phyloP scores from a whole-genome alignment of 345 rosid species.

The Fremontodendron californicum region DNA sequence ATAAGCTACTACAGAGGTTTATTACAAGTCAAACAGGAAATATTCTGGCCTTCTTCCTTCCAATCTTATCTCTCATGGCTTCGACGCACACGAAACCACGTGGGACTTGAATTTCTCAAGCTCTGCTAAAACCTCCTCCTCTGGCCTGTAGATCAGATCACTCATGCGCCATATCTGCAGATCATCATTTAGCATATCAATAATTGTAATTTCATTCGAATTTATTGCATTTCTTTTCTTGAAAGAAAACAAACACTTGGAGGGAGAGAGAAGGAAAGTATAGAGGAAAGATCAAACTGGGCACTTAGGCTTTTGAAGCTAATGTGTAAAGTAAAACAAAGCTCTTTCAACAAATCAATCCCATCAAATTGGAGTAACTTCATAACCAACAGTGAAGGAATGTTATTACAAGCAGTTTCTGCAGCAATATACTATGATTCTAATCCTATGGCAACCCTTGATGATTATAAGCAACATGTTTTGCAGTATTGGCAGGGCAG shows the following conservation, averaged over 20 bases:
- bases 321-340: neutral
- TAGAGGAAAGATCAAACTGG: neutral
- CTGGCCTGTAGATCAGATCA: slow-evolving; percentile 78
- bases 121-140: slow-evolving; percentile 87
- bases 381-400: neutral
- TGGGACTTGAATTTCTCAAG: slow-evolving; percentile 78
- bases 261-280: neutral
- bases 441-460: neutral
- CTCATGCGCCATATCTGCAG: slow-evolving; percentile 90
- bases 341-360: neutral
- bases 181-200: neutral
- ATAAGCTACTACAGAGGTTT: neutral
- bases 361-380: neutral
- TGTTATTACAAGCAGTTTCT: neutral
- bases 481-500: neutral
- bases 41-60: neutral
- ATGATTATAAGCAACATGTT: neutral
- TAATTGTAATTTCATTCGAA: neutral
- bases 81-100: slow-evolving; percentile 54
- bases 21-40: neutral
- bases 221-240: neutral
- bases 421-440: neutral
- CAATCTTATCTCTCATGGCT: slow-evolving; percentile 35
- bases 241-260: neutral
- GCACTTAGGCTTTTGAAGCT: neutral